These are phyloP conservation scores for Hypericum androsaemum DNA, from an alignment of 345 rosid species.

Conservation along the genomic window DNA sequence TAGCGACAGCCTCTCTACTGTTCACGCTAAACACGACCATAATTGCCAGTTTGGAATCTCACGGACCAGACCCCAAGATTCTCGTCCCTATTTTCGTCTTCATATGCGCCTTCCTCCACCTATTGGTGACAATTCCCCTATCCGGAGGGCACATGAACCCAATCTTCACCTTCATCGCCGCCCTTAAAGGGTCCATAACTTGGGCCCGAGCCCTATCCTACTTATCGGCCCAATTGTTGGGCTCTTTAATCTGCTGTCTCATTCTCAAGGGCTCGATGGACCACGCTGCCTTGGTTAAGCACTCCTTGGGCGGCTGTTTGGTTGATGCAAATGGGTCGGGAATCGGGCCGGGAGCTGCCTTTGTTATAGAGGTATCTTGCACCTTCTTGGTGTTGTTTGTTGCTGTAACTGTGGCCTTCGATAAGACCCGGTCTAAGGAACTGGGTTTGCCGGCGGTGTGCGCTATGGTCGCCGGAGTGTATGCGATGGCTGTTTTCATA, in stretches of 20 bases:
- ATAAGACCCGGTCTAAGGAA: conserved; percentile 27
- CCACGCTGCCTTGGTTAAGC: too few relatives aligned
- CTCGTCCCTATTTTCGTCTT: too few relatives aligned
- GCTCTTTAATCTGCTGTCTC: not conserved
- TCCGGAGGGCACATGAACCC: conserved; percentile 1
- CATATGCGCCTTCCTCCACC: too few relatives aligned
- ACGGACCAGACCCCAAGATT: too few relatives aligned
- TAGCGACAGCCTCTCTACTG: too few relatives aligned
- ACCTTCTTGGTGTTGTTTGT: not conserved
- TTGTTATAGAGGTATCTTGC: not conserved
- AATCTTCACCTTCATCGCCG: not conserved
- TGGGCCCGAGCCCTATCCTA: not conserved
- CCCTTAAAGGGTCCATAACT: not conserved
- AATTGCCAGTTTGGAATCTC: too few relatives aligned
- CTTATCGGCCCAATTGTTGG: not conserved
- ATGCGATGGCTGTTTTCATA: conserved; percentile 25
- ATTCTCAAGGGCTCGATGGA: too few relatives aligned
- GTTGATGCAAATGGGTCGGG: conserved; percentile 11
- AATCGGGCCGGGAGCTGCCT: not conserved
- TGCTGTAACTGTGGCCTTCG: conserved; percentile 31
- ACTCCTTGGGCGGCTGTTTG: not conserved
- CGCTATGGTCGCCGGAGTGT: conserved; percentile 21
- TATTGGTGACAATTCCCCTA: not conserved
- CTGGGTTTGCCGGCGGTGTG: conserved; percentile 25
- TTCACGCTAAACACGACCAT: too few relatives aligned